A percentile compares a stretch with the other conserved stretches of the same genome.
phyloP scores from a whole-genome alignment of 2,329 filamentous ascomycete genomes.

The Magnaporthales sp. region DNA sequence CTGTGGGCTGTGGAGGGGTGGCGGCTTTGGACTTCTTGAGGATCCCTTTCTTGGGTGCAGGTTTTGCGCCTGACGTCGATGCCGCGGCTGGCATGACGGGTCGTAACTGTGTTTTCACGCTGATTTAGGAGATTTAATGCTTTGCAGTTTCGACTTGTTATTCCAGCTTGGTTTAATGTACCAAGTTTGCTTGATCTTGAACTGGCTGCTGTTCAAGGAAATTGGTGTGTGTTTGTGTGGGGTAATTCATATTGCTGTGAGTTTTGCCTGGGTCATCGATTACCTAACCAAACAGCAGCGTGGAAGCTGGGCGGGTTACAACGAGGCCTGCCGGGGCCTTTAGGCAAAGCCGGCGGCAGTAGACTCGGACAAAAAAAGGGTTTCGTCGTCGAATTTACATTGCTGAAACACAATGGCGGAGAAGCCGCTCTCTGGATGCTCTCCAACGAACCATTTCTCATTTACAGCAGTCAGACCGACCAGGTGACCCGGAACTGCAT shows the following conservation, averaged over 20 bases:
- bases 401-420: neutral
- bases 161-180: neutral
- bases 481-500: neutral
- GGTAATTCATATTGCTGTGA: neutral
- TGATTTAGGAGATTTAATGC: too few relatives aligned
- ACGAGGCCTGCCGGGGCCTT: neutral
- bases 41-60: conserved; percentile 41
- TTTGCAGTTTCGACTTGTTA: too few relatives aligned
- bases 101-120: neutral
- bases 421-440: neutral
- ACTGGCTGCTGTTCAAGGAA: neutral
- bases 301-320: neutral
- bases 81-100: conserved; percentile 30
- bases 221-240: neutral
- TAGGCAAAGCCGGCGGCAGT: neutral
- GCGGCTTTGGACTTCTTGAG: conserved; percentile 49
- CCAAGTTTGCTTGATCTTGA: neutral
- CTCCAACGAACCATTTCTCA: neutral
- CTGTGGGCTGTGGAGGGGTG: conserved; percentile 25
- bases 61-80: conserved; percentile 15
- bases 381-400: neutral
- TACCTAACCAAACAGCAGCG: neutral
- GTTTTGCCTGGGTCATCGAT: neutral
- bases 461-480: neutral
- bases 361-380: neutral